phyloP scores from a whole-genome alignment of 345 rosid species.

The Tarenaya hassleriana region DNA sequence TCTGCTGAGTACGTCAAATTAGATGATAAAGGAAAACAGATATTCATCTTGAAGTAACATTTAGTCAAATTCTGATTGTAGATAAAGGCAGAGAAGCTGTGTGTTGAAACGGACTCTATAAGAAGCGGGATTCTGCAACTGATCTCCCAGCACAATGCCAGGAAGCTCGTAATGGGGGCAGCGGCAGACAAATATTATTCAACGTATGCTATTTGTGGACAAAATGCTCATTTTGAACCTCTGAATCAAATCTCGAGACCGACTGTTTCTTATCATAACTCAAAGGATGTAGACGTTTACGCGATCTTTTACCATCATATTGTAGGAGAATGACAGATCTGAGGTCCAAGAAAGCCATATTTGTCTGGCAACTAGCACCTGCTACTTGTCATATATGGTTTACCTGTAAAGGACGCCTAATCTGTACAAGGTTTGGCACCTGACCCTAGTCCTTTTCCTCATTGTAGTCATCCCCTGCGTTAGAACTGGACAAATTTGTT shows the following conservation, averaged over 20 bases:
- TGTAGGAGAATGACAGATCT: slow-evolving; percentile 61
- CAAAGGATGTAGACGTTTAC: slow-evolving; percentile 9
- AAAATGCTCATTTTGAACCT: no score
- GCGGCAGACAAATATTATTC: slow-evolving; percentile 62
- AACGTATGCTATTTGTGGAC: slow-evolving; percentile 32
- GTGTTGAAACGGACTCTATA: slow-evolving; percentile 40
- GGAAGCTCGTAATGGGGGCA: slow-evolving; percentile 80
- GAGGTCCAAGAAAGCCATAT: slow-evolving; percentile 70
- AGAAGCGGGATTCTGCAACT: slow-evolving; percentile 63
- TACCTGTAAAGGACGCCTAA: slow-evolving; percentile 56
- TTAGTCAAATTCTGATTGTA: slow-evolving; percentile 15
- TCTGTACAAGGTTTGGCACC: slow-evolving; percentile 56
- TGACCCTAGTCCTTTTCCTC: slow-evolving; percentile 10
- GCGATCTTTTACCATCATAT: slow-evolving; percentile 15
- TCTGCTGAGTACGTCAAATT: no score
- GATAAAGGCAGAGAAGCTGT: slow-evolving; percentile 60
- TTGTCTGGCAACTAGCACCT: slow-evolving; percentile 47
- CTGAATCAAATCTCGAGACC: not conserved
- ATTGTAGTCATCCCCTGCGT: no score
- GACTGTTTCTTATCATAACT: not conserved
- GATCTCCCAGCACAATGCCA: slow-evolving; percentile 37
- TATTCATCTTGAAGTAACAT: no score
- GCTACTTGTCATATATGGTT: slow-evolving; percentile 60
- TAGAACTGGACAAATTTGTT: no score
- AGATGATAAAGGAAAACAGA: no score